These are phyloP conservation scores for Lentinula lateritia DNA, from an alignment of 768 basidiomycete species.

Conservation along the genomic window DNA sequence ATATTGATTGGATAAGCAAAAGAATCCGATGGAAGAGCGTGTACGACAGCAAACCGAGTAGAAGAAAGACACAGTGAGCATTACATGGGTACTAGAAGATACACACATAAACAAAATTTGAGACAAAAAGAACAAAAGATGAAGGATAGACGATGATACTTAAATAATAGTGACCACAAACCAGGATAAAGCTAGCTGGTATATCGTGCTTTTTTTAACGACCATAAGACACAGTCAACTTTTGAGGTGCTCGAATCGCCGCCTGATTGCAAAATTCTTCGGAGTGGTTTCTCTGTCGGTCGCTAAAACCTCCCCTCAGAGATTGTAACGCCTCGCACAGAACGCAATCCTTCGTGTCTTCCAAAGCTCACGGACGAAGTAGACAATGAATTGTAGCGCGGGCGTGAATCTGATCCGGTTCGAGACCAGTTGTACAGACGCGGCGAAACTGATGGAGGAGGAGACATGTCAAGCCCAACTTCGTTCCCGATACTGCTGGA, in stretches of 20 bases:
- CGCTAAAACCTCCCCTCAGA: background rate
- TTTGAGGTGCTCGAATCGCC: background rate
- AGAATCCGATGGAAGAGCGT: background rate
- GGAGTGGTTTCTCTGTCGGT: background rate
- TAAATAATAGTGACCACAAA: too few species aligned
- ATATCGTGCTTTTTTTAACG: too few species aligned
- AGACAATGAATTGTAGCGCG: background rate
- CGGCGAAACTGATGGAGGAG: constrained; percentile 35
- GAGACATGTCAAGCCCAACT: constrained; percentile 23
- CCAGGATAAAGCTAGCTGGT: too few species aligned
- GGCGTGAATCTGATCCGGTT: background rate
- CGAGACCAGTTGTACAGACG: constrained; percentile 33
- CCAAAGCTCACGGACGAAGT: background rate
- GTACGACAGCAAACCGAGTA: background rate
- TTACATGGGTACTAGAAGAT: background rate
- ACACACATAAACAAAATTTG: background rate
- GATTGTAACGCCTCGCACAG: background rate
- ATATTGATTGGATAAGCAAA: background rate
- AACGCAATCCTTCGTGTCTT: background rate
- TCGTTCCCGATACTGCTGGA: background rate
- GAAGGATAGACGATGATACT: background rate
- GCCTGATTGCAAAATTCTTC: background rate
- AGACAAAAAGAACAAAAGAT: background rate
- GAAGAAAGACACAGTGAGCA: background rate
- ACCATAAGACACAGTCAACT: background rate